Evolutionary conservation across 1,139 yeast genomes (phyloP).

Genomic region (Hyphopichia fennica): DNA sequence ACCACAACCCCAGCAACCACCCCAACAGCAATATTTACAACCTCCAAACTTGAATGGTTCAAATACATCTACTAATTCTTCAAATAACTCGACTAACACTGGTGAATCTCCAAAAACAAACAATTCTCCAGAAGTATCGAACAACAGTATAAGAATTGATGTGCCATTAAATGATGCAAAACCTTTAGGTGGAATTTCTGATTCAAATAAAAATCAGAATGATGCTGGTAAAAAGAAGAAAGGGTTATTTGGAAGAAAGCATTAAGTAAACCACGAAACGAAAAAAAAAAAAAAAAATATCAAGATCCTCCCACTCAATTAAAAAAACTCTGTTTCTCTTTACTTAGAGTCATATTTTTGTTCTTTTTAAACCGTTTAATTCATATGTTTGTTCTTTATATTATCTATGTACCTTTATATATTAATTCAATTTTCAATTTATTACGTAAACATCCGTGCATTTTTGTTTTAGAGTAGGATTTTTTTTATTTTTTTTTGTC

Average conservation of each 20-base stretch:
- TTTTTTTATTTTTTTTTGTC: no score
- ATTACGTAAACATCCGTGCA: no score
- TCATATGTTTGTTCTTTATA: no score
- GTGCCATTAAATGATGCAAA: slow-evolving; percentile 23
- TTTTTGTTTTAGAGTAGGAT: no score
- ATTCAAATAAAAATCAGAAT: slow-evolving; percentile 14
- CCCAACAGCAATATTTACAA: slow-evolving; percentile 19
- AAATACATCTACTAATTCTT: slow-evolving; percentile 28
- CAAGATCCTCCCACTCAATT: no score
- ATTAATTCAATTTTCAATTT: no score
- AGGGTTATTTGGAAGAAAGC: slow-evolving; percentile 35
- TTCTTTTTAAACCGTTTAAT: no score
- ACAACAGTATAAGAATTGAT: slow-evolving; percentile 8
- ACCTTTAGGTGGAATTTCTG: slow-evolving; percentile 37
- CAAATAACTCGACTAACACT: slow-evolving; percentile 21
- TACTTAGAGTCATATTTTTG: no score
- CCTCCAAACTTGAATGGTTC: slow-evolving; percentile 28
- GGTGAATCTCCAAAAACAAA: slow-evolving; percentile 31
- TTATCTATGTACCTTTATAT: no score
- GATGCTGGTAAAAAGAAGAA: slow-evolving; percentile 26
- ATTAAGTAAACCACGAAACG: slow-evolving; percentile 7
- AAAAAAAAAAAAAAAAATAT: no score
- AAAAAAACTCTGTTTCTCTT: no score
- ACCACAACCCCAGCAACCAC: slow-evolving; percentile 7
- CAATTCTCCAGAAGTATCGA: slow-evolving; percentile 14